Conservation (phyloP, 139 green algal species). For the Auxenochlorella protothecoides region DNA sequence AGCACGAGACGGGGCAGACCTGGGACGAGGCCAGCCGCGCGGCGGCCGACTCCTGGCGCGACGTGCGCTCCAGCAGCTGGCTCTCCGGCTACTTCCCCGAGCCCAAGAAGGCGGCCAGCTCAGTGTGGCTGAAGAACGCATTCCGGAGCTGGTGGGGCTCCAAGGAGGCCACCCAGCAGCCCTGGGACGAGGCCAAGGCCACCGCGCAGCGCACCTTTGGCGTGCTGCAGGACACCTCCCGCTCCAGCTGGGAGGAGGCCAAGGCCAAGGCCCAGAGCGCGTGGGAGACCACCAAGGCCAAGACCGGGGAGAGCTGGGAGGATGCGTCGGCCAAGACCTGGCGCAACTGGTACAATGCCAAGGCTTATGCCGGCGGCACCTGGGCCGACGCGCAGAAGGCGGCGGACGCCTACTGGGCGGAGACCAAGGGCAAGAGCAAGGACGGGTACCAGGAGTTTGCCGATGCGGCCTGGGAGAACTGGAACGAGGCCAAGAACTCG, state of each 20-base stretch:
- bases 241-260: conserved; percentile 26
- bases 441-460: conserved; percentile 18
- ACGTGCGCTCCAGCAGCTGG: neutral
- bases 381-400: conserved; percentile 14
- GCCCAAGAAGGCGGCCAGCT: conserved; percentile 2
- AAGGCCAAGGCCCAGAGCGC: conserved; percentile 1
- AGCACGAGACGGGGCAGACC: conserved; percentile 18
- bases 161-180: neutral
- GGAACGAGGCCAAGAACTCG: conserved; percentile 1
- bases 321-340: neutral
- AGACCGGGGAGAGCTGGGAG: neutral
- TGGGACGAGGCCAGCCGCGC: conserved; percentile 10
- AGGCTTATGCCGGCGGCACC: conserved; percentile 9
- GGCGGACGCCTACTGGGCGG: conserved; percentile 18
- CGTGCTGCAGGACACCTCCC: neutral
- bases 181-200: conserved; percentile 15
- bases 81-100: neutral
- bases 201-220: neutral
- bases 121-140: neutral
- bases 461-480: conserved; percentile 1
- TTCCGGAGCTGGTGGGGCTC: conserved; percentile 9
- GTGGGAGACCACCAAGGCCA: conserved; percentile 9
- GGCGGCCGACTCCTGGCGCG: neutral
- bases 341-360: conserved; percentile 1
- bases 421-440: conserved; percentile 20